Conservation (phyloP, 352 stramenopile species). For the Phytophthora macrochlamydospora region DNA sequence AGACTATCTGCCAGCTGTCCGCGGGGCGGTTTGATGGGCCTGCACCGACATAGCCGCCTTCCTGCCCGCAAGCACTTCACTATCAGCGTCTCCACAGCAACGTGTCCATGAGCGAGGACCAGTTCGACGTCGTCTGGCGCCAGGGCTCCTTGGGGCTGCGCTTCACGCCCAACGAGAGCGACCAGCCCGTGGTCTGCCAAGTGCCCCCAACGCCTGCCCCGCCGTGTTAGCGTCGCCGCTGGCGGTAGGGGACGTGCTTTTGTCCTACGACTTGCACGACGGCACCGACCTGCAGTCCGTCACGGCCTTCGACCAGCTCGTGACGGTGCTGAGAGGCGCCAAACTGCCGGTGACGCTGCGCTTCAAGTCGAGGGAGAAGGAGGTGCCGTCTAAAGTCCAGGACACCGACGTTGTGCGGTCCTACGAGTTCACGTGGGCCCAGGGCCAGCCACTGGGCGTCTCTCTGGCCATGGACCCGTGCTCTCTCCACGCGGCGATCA, state of each 20-base stretch:
- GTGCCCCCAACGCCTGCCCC: slow-evolving; percentile 54
- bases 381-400: slow-evolving; percentile 42
- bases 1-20: not conserved
- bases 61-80: not conserved
- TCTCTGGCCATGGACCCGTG: slow-evolving; percentile 83
- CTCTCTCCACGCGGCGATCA: slow-evolving; percentile 73
- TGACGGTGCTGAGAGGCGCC: slow-evolving; percentile 54
- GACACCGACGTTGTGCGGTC: slow-evolving; percentile 42
- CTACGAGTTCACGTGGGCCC: slow-evolving; percentile 66
- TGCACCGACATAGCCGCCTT: not conserved
- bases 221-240: slow-evolving; percentile 53
- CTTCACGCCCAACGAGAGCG: slow-evolving; percentile 77
- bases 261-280: slow-evolving; percentile 55
- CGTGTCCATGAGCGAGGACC: slow-evolving; percentile 5
- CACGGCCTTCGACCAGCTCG: slow-evolving; percentile 51
- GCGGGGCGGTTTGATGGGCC: not conserved
- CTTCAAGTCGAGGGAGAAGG: slow-evolving; percentile 62
- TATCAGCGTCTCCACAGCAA: not conserved
- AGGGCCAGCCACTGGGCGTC: slow-evolving; percentile 58
- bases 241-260: slow-evolving; percentile 67
- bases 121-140: slow-evolving; percentile 71
- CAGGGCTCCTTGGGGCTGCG: slow-evolving; percentile 58
- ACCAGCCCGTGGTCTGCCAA: slow-evolving; percentile 76
- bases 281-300: slow-evolving; percentile 38
- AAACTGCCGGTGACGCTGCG: slow-evolving; percentile 66